Evolutionary conservation across 192 early-diverging fungal species (phyloP), one percentile per base, ranked within the genome.

Genomic region (Backusella tuberculispora): DNA sequence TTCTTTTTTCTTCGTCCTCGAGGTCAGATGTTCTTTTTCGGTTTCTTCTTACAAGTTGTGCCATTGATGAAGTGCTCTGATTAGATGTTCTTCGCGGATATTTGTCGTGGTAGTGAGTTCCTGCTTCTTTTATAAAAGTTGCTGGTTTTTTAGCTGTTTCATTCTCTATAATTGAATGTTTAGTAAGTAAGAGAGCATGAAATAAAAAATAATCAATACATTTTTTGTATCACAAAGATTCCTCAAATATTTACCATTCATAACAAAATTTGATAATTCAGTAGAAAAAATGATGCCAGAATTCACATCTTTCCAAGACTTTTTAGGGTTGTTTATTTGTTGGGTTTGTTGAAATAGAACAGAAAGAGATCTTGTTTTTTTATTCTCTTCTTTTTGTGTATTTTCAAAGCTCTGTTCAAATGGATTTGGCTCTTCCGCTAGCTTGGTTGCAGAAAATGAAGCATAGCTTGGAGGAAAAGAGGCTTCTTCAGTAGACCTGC

Each of bases 391-490:
- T 21, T 71, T 71, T 4, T 45, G 19, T 5, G 69, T 45, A 0
- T 84, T 88, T 69, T 69, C 68, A 69, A 96, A 95, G 65, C 89
- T 92, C 73, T 90, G 86, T 74, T 95, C 95, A 72, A 97, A 97
- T 45, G 93, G 94, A 86, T 97, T 97, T 29, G 91, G 93, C 78
- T 97, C 94, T 66, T 89, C 80, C 48, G 92, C 89, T 17, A 95
- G 86, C 73, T 95, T 95, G 21, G 88, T 72, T 14, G 65, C 73
- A 10, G 48, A 24, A 3, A 67, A 21, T 50, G 46, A 53, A 60
- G 68, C 14, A 73, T 26, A 37, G 48, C 42, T 66, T 34, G 71
- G 34, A 21, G 17, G 34, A 73, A 47, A 46, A 17, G 5, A 41
- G 6, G 19, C 14, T 73, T 60, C 29, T 37, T 72, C 48, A 42